Evolutionary conservation across 169 alveolate species (phyloP), one percentile per base, ranked within the genome.

Genomic region (Cryptosporidium sp.): DNA sequence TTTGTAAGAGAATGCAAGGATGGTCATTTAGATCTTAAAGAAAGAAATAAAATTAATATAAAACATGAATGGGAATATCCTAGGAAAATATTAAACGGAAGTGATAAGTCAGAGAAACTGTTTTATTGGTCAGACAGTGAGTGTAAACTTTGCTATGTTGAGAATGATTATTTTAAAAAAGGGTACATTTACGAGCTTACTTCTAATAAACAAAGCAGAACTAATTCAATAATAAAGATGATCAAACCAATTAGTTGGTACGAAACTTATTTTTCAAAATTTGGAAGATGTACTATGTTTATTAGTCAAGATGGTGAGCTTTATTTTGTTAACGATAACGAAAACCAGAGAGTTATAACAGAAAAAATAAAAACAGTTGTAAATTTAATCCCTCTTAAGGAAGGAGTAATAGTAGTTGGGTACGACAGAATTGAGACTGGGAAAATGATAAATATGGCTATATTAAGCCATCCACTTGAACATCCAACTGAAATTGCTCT

Each of bases 321-420:
- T 8, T 80, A 62, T 80, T 41, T 65, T 18, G 33, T 62, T 43
- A 65, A 59, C 1, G 39, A 80, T 29, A 58, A 29, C 26, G 65
- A 58, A 35, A 80, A 41, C 39, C 21, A 12, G 33, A 59, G 52
- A 37, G n/a, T 80, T 37, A 33, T 31, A 7, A 51, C 26, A 1
- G 52, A 45, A 14, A 29, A 51, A 43, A 33, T 45, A 14, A 31
- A 31, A 31, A 21, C 1, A 50, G 55, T 65, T 14, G 55, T 55
- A n/a, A 59, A 39, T 18, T 31, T 52, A 31, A 29, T 51, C 31
- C 86, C 86, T 4, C 35, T 59, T n/a, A 80, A 62, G 26, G 75
- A 80, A 18, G 89, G 89, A 18, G 75, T 67, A 23, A 80, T 80
- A 29, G 10, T 80, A 33, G 68, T 61, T 41, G 89, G 89, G 3